Evolutionary conservation across 163 green algal genomes (phyloP).

Genomic region (Prototheca wickerhamii): DNA sequence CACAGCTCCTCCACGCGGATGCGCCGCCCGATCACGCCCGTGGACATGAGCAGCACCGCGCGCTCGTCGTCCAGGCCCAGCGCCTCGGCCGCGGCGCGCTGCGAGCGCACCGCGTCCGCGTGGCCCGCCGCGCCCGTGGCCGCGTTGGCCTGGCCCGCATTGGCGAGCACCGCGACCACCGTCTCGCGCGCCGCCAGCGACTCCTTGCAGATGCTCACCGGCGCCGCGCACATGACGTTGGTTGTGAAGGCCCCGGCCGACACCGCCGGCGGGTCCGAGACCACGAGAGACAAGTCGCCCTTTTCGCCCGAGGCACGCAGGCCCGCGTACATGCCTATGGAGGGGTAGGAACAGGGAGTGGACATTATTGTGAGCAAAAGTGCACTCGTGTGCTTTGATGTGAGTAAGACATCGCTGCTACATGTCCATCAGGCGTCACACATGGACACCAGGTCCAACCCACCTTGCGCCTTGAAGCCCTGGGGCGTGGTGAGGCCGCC

Average conservation of each 20-base stretch:
- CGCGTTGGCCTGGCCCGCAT: conserved; percentile 85
- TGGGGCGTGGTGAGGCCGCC: conserved; percentile 66
- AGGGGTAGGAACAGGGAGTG: too few species aligned
- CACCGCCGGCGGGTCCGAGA: conserved; percentile 53
- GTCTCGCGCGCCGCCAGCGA: conserved; percentile 56
- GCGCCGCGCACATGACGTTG: conserved; percentile 95
- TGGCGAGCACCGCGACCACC: conserved; percentile 52
- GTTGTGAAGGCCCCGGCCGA: conserved; percentile 82
- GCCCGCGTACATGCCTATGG: conserved; percentile 64
- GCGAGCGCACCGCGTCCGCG: conserved; percentile 39
- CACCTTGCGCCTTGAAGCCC: conserved; percentile 84
- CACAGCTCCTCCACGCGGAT: conserved; percentile 87
- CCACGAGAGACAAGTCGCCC: conserved; percentile 81
- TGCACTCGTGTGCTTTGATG: background rate
- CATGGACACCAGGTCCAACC: background rate
- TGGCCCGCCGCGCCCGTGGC: conserved; percentile 76
- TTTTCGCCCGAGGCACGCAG: conserved; percentile 75
- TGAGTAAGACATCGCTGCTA: background rate
- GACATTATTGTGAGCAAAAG: background rate
- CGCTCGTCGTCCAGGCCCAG: conserved; percentile 33
- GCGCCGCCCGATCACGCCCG: conserved; percentile 86
- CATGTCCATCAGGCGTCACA: background rate
- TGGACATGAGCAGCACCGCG: conserved; percentile 39
- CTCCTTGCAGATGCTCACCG: conserved; percentile 86
- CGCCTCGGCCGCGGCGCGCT: conserved; percentile 38